Evolutionary conservation across 1,284 basidiomycete genomes (phyloP).

Genomic region (Anthracocystis setariae): DNA sequence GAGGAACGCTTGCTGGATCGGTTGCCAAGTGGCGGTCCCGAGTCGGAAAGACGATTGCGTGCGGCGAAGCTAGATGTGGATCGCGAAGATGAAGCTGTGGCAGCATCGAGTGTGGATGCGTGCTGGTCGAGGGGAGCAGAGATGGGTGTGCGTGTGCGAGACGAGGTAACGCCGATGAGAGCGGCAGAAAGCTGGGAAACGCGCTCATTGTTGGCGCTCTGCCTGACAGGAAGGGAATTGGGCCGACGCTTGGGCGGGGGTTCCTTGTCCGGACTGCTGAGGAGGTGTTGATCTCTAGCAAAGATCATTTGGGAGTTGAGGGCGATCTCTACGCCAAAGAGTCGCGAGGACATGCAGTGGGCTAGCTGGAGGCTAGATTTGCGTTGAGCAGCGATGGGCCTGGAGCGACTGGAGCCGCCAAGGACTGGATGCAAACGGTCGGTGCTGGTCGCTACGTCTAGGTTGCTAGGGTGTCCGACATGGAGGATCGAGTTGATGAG

Average conservation of each 20-base stretch:
- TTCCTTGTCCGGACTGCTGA: conserved; percentile 58
- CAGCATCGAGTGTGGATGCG: conserved; percentile 17
- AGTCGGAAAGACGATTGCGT: conserved; percentile 29
- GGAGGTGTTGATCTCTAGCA: conserved; percentile 25
- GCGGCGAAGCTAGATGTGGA: conserved; percentile 23
- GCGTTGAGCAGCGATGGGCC: conserved; percentile 24
- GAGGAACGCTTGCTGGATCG: conserved; percentile 29
- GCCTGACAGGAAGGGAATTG: conserved; percentile 46
- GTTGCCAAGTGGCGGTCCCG: conserved; percentile 1
- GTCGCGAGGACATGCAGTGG: conserved; percentile 37
- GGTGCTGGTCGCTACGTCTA: conserved; percentile 5
- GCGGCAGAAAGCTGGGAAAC: conserved; percentile 36
- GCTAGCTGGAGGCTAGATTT: conserved; percentile 30
- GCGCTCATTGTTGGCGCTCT: conserved; percentile 35
- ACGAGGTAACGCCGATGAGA: conserved; percentile 22
- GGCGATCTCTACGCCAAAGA: conserved; percentile 60
- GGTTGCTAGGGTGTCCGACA: conserved; percentile 13
- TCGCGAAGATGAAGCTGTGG: conserved; percentile 25
- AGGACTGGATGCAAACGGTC: conserved; percentile 34
- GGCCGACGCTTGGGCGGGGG: conserved; percentile 56
- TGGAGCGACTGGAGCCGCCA: conserved; percentile 22
- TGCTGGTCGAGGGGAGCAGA: conserved; percentile 26
- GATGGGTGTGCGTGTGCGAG: conserved; percentile 24
- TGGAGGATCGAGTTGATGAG: conserved; percentile 35
- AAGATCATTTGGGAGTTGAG: conserved; percentile 43